phyloP scores from a whole-genome alignment of 257 asterid species.

The Asclepias syriaca region DNA sequence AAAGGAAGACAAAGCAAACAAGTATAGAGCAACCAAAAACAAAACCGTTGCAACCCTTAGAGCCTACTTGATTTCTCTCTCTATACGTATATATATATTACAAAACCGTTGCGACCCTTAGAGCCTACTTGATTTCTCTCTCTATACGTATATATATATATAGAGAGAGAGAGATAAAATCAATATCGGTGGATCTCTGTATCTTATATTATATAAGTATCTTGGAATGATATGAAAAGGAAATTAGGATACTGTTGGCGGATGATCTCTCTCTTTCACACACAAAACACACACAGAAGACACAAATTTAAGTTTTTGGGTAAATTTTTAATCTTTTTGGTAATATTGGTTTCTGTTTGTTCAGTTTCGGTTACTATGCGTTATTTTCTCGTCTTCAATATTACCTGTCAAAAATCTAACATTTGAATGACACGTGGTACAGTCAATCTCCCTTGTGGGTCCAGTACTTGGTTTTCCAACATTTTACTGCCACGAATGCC shows the following conservation, averaged over 20 bases:
- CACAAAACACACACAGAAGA: too few relatives aligned
- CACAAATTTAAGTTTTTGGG: too few relatives aligned
- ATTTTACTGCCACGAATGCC: conserved; percentile 44
- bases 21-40: conserved; percentile 19
- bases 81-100: neutral
- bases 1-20: conserved; percentile 21
- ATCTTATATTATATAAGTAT: neutral
- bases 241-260: neutral
- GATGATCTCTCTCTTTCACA: conserved; percentile 2
- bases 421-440: conserved; percentile 36
- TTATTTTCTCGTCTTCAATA: conserved; percentile 14
- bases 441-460: conserved; percentile 18
- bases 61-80: neutral
- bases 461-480: conserved; percentile 28
- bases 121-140: neutral
- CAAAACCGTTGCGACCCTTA: conserved; percentile 19
- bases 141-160: neutral
- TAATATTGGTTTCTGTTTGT: neutral
- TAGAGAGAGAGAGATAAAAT: neutral
- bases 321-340: neutral
- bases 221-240: neutral
- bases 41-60: conserved; percentile 19
- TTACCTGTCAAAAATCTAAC: conserved; percentile 24
- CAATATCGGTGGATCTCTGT: neutral
- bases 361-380: conserved; percentile 52